Base-by-base conservation (phyloP, 2,329 filamentous ascomycete species). In the Pseudocercospora macadamiae region DNA sequence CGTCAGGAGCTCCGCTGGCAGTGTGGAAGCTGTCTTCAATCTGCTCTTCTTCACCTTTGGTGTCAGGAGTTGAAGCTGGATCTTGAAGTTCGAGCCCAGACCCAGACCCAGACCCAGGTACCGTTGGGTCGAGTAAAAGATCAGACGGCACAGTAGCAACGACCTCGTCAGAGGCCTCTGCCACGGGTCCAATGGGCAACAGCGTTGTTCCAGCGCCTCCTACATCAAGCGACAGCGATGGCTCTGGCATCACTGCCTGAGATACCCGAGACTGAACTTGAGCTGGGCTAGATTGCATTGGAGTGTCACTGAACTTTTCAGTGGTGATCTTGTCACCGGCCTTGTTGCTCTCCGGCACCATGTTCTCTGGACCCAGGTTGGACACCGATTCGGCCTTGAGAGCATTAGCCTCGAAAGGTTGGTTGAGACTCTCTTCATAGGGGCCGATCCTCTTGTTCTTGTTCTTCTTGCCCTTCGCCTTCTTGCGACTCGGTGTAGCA, bases 1-100 rank as follows among this genome's bases (percentile, higher is more conserved):
- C 37, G 26, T 57, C 61, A 7, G 67, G 69, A 6, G 65, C 67
- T 14, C 63, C 67, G 21, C 54, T 67, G 7, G 71, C 70, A 18
- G 70, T 72, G 55, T 71, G 69, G 48, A 73, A 72, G 55, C 70
- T 73, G 37, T 72, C 70, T 23, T 72, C 70, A 8, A 62, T 54
- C 25, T 63, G 62, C 18, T 71, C 68, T 5, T 64, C 18, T 66
- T 60, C 3, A 53, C 30, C 47, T 64, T 63, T 26, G 37, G 54
- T 34, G 34, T 59, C 48, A 26, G 44, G 14, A 32, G 32, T 28
- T 44, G 26, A 51, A 6, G 23, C 45, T 5, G 8, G 4, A 26
- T 26, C 52, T 32, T 36, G 26, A 16, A n/a, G n/a, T n/a, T n/a
- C n/a, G n/a, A n/a, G n/a, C n/a, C n/a, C n/a, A n/a, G n/a, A n/a